Evolutionary conservation across 176 grass and related monocot genomes (phyloP), one percentile per base, ranked within the genome.

Genomic region (Chrysopogon serrulatus): DNA sequence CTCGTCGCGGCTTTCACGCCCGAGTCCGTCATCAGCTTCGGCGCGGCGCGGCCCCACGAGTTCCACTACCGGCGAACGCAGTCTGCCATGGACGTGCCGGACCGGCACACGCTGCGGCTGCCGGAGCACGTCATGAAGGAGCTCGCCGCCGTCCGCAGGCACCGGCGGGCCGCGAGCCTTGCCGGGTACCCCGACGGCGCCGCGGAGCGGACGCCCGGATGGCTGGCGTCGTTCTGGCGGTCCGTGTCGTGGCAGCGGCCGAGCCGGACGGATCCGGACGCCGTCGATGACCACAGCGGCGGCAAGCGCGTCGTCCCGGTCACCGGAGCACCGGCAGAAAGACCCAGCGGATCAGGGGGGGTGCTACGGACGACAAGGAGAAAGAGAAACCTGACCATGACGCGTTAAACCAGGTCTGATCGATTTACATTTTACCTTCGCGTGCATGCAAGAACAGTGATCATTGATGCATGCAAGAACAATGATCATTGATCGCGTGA

Each of bases 61-160:
- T 73, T 82, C 74, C 68, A 83, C 79, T 70, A 86, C 87, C 78
- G 86, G 54, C 78, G 86, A 37, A 85, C 89, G 51, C 84, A 88
- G 30, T 79, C 70, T 6, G 82, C 83, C 84, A 83, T 82, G 67
- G 87, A 84, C 23, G 57, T 36, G 45, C 83, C 56, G 16, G 94
- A 96, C 34, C 42, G 91, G 30, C 85, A 91, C 91, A 96, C 94
- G 5, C 88, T 93, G 26, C 59, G 90, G 71, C 82, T 96, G 61
- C 94, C 94, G 14, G 85, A 81, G 35, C 83, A 96, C 63, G 66
- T 96, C 48, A 91, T 87, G 68, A 93, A 70, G 77, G 94, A 96
- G 79, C 88, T 95, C 16, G 86, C 86, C 5, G 85, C 83, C 17
- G 82, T 89, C 18, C 79, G 90, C 23, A 90, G 85, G 85, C 90